Conservation (phyloP, 2,329 filamentous ascomycete species). For the Sphaceloma murrayae region DNA sequence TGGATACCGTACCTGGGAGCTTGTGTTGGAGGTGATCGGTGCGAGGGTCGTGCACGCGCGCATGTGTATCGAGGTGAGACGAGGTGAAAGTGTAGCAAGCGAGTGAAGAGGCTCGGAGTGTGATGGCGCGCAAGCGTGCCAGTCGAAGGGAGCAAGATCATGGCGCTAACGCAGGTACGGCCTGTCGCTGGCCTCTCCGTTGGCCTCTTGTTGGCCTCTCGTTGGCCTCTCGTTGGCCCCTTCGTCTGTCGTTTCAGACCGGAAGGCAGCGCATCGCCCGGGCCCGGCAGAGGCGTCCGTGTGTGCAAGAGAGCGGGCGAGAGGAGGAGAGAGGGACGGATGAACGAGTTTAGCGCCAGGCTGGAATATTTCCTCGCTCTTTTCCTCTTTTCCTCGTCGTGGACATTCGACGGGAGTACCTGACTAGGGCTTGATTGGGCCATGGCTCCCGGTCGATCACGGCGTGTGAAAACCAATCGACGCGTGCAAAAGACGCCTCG, state of each 20-base stretch:
- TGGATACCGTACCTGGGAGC: constrained; percentile 1
- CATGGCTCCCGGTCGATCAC: constrained; percentile 12
- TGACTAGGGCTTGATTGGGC: constrained; percentile 12
- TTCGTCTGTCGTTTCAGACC: constrained; percentile 6
- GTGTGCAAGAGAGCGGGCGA: too few relatives aligned
- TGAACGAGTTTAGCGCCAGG: constrained; percentile 10
- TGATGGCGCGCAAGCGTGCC: background rate
- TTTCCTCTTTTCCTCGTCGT: too few relatives aligned
- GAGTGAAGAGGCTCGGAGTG: background rate
- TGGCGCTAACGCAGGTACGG: constrained; percentile 11
- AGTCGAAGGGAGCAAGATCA: background rate
- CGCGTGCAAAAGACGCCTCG: constrained; percentile 1
- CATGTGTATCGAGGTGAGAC: constrained; percentile 11
- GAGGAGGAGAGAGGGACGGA: too few relatives aligned
- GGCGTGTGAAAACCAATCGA: background rate
- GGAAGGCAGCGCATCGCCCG: constrained; percentile 5
- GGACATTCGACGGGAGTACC: constrained; percentile 12
- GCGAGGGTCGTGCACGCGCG: constrained; percentile 5
- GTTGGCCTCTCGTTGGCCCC: too few relatives aligned
- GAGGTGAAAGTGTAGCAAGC: constrained; percentile 5
- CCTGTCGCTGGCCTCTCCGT: constrained; percentile 2
- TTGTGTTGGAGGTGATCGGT: background rate
- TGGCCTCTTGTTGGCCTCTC: too few relatives aligned
- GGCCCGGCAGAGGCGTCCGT: constrained; percentile 1
- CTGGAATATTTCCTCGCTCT: too few relatives aligned